A percentile compares a stretch with the other conserved stretches of the same genome.
Evolutionary conservation across 2,329 filamentous ascomycete species (phyloP).

Genomic region (Colletotrichum eremochloae): DNA sequence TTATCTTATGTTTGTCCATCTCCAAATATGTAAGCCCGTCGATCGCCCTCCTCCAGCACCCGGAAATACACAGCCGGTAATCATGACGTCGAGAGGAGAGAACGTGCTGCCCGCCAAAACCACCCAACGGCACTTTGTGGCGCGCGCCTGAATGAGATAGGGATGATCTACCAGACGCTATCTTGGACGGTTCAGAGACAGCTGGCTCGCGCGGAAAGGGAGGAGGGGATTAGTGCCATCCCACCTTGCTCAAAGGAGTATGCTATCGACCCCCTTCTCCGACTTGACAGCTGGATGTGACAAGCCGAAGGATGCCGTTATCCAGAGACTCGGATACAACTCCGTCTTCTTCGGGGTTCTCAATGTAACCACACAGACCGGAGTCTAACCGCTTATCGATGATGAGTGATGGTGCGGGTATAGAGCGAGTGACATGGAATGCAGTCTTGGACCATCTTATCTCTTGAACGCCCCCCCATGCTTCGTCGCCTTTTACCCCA

Average conservation of each 20-base stretch:
- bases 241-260: neutral
- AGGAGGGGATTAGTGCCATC: conserved; percentile 1
- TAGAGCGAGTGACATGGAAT: neutral
- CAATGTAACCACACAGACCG: neutral
- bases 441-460: conserved; percentile 27
- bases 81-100: neutral
- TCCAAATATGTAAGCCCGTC: neutral
- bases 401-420: too few species aligned
- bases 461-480: neutral
- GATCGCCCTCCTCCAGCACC: neutral
- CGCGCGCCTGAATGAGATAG: neutral
- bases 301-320: neutral
- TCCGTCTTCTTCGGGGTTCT: neutral
- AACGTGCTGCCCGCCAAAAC: neutral
- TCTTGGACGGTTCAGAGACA: neutral
- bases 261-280: neutral
- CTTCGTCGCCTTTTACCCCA: neutral
- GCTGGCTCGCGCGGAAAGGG: neutral
- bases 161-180: neutral
- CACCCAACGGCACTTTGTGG: neutral
- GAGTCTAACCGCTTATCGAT: neutral
- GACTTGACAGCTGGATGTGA: neutral
- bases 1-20: neutral
- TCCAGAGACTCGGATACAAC: neutral
- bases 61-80: neutral